These are phyloP conservation scores for Teunomyces stri DNA, from an alignment of 805 yeast genomes.

Conservation along the genomic window DNA sequence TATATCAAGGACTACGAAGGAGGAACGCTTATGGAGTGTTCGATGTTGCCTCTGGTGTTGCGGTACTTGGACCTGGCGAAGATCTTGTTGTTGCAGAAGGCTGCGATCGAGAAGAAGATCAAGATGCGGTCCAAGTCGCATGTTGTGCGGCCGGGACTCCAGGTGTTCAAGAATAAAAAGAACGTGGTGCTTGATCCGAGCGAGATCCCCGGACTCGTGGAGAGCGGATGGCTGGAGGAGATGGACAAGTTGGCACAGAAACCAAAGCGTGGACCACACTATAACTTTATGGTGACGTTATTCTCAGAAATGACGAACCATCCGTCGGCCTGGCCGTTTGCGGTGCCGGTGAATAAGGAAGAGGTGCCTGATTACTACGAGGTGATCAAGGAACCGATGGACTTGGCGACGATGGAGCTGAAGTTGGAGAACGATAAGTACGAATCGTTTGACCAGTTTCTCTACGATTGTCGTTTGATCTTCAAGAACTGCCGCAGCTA, in stretches of 20 bases:
- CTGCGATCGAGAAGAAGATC: slow-evolving; percentile 84
- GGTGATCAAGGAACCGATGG: slow-evolving; percentile 98
- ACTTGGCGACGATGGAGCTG: slow-evolving; percentile 90
- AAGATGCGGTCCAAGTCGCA: slow-evolving; percentile 76
- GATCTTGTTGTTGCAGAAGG: slow-evolving; percentile 82
- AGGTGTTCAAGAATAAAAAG: slow-evolving; percentile 55
- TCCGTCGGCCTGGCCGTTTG: slow-evolving; percentile 98
- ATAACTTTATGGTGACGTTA: slow-evolving; percentile 86
- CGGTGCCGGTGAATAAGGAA: slow-evolving; percentile 85
- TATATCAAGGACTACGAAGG: slow-evolving; percentile 99
- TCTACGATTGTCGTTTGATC: slow-evolving; percentile 81
- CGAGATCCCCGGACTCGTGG: slow-evolving; percentile 83
- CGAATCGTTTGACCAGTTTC: slow-evolving; percentile 84
- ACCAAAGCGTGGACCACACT: slow-evolving; percentile 93
- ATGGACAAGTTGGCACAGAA: slow-evolving; percentile 96
- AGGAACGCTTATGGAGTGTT: slow-evolving; percentile 96
- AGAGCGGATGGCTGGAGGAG: slow-evolving; percentile 97
- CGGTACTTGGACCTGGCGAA: slow-evolving; percentile 88
- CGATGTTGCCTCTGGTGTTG: slow-evolving; percentile 78
- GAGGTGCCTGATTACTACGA: slow-evolving; percentile 97
- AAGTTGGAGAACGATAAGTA: slow-evolving; percentile 90
- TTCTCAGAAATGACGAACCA: slow-evolving; percentile 88
- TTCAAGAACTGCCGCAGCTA: slow-evolving; percentile 90
- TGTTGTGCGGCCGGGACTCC: slow-evolving; percentile 77
- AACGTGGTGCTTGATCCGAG: slow-evolving; percentile 63